Evolutionary conservation across 129 eudicot genomes (phyloP), one percentile per base, ranked within the genome.

Genomic region (Arctium minus): DNA sequence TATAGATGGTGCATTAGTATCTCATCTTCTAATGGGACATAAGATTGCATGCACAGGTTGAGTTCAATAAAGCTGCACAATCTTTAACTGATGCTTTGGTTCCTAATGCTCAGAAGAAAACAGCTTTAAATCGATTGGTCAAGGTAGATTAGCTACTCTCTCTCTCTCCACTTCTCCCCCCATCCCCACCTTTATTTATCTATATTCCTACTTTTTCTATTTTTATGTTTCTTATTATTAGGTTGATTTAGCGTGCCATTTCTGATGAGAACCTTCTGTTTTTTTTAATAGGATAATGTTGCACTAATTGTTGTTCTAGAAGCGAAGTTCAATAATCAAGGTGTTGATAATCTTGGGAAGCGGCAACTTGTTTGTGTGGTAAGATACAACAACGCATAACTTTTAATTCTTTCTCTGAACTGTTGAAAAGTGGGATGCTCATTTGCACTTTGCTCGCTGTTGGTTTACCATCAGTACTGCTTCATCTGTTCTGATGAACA

Each of bases 321-420:
- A 89, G 98, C 99, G 50, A 96, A 93, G 88, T 96, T 93, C 82
- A 78, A 86, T 70, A 88, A 96, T 87, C 99, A 93, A 80, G 96
- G 94, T 29, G 85, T 80, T 77, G 99, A 96, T 72, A 90, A 82
- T 81, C 96, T 84, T 27, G 99, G 98, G 81, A 96, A 93, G 85
- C 91, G 98, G 50, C 99, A 96, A 88, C 99, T 96, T 86, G 93
- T 96, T 83, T 96, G 99, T 90, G 99, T 96, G 97, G 99, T 96
- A 88, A 85, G 93, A 31, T 74, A 64, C 77, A 80, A 29, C 13
- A 29, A 64, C 56, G 33, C 72, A 17, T 18, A 32, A 40, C 40
- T 42, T 42, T 38, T 5, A 0, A 12, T 74, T 18, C 70, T n/a
- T 64, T 64, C 70, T 64, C 12, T 64, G 32, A 18, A 64, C 3